Evolutionary conservation across 106 monocot species (phyloP), one percentile per base, ranked within the genome.

Genomic region (Iris macrosiphon): DNA sequence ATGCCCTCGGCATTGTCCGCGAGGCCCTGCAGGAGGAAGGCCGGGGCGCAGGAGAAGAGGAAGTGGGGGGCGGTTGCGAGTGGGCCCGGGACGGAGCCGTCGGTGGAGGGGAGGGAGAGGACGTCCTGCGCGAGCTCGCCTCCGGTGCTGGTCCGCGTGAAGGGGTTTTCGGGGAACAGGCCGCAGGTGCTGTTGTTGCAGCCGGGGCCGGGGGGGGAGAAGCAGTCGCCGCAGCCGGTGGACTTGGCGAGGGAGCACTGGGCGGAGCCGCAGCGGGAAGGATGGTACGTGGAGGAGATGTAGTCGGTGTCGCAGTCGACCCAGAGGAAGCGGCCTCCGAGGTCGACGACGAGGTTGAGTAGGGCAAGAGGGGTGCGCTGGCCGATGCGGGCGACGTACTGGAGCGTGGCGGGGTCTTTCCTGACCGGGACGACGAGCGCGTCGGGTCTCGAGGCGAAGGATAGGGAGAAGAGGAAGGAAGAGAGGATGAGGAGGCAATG

Each of bases 81-180:
- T 3, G 55, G 27, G 23, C 71, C 64, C 0, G 75, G 57, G 31
- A 60, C 72, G 52, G 41, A 48, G 8, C 79, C 78, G 31, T 79
- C 75, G 42, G 88, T 82, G 29, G 88, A 68, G 3, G 28, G 28
- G 30, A 88, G 15, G 25, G 62, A n/a, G 25, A 78, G 42, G 16
- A 30, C 56, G 56, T 88, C 88, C 12, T 33, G n/a, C 4, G 75
- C 64, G 29, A 82, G 40, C 32, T 78, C 68, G 9, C 74, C 87
- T 17, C 13, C 0, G n/a, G 82, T 75, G 64, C 28, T 38, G 29
- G 39, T 37, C 1, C 32, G 43, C 57, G 29, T 69, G 65, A 77
- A 60, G 25, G 88, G 68, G 40, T 82, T 88, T 3, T 66, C 74
- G 8, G 71, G 70, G 22, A 17, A 42, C 31, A 63, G 53, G 51